phyloP scores from a whole-genome alignment of 2,329 filamentous ascomycete species.

The Huntiella omanensis region DNA sequence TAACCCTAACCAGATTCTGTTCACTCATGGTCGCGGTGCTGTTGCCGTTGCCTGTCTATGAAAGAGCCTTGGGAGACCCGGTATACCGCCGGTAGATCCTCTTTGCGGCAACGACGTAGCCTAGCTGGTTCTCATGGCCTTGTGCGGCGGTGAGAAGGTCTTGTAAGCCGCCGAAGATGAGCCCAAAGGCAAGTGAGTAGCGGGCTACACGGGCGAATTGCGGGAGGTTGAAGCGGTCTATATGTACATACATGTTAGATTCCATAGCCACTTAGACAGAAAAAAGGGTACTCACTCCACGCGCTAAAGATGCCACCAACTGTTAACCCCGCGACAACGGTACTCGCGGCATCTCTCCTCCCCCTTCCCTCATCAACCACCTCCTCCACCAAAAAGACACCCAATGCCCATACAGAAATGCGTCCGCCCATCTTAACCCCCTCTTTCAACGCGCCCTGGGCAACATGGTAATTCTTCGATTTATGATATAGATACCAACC shows the following conservation, averaged over 20 bases:
- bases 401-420: slow-evolving; percentile 51
- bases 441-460: slow-evolving; percentile 59
- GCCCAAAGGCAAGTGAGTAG: slow-evolving; percentile 58
- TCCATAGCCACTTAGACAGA: background rate
- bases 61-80: too few relatives aligned
- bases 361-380: slow-evolving; percentile 58
- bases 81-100: background rate
- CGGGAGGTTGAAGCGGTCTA: slow-evolving; percentile 63
- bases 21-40: background rate
- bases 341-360: slow-evolving; percentile 59
- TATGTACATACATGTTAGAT: background rate
- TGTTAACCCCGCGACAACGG: slow-evolving; percentile 62
- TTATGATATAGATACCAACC: slow-evolving; percentile 99
- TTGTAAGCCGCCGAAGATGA: slow-evolving; percentile 65
- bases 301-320: slow-evolving; percentile 76
- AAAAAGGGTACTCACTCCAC: slow-evolving; percentile 45
- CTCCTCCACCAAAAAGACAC: slow-evolving; percentile 71
- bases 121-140: slow-evolving; percentile 42
- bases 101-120: slow-evolving; percentile 41
- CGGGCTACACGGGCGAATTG: slow-evolving; percentile 62
- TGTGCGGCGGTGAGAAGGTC: slow-evolving; percentile 51
- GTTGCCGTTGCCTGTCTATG: too few relatives aligned
- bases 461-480: slow-evolving; percentile 81
- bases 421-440: slow-evolving; percentile 56
- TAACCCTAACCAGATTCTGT: background rate